A percentile compares a stretch with the other conserved stretches of the same genome.
Conservation (phyloP, 257 asterid genomes). For the Orobanche coerulescens region DNA sequence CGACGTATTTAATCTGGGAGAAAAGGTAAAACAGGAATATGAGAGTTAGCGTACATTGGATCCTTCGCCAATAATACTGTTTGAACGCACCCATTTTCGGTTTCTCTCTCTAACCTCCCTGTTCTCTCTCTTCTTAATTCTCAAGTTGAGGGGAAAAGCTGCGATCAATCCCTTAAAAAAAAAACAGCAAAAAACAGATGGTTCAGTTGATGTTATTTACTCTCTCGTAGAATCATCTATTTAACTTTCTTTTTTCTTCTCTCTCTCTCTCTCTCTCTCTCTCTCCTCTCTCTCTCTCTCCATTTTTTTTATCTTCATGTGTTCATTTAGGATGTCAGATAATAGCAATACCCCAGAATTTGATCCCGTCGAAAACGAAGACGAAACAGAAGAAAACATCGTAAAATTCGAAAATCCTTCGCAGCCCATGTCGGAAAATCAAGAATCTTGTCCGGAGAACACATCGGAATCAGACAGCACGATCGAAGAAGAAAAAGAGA, state of each 20-base stretch:
- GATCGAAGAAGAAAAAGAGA: not conserved
- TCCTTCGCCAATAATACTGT: conserved; percentile 42
- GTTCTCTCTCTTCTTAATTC: conserved; percentile 20
- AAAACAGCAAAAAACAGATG: not conserved
- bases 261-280: not conserved
- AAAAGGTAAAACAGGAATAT: conserved; percentile 26
- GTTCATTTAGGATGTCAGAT: conserved; percentile 23
- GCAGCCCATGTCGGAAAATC: not conserved
- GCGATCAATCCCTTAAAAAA: not conserved
- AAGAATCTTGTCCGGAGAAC: too few relatives aligned
- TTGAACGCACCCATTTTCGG: conserved; percentile 10
- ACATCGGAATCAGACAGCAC: not conserved
- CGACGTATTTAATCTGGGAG: conserved; percentile 18
- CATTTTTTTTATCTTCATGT: conserved; percentile 24
- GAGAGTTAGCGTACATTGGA: conserved; percentile 48
- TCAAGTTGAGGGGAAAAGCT: not conserved
- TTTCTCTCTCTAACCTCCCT: not conserved
- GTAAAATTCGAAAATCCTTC: not conserved
- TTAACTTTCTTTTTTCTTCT: conserved; percentile 9
- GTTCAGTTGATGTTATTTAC: conserved; percentile 20
- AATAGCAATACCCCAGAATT: not conserved
- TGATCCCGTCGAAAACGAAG: not conserved
- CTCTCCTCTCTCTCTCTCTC: not conserved
- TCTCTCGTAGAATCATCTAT: not conserved
- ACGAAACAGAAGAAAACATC: not conserved